These are phyloP conservation scores for Rhinocladiella mackenziei DNA, from an alignment of 2,329 filamentous ascomycete genomes.

Conservation along the genomic window DNA sequence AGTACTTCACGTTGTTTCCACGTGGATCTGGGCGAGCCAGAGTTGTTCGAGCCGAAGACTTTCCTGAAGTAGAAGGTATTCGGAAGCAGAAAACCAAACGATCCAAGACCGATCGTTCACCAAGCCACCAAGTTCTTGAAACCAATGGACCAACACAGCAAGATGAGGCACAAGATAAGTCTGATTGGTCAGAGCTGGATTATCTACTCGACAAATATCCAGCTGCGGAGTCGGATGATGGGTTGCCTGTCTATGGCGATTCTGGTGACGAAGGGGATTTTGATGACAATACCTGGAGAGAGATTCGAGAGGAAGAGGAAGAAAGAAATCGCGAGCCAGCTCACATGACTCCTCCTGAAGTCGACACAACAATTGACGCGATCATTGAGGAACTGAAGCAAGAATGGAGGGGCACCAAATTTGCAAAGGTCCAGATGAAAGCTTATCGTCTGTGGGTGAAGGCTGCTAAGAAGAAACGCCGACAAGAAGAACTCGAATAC, in stretches of 20 bases:
- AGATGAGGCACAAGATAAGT: background rate
- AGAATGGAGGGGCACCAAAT: constrained; percentile 57
- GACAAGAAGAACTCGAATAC: constrained; percentile 42
- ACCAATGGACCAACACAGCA: background rate
- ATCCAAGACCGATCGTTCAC: background rate
- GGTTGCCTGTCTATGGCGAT: constrained; percentile 53
- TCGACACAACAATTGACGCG: constrained; percentile 53
- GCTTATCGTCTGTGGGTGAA: constrained; percentile 61
- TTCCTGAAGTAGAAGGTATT: constrained; percentile 11
- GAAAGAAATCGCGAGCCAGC: constrained; percentile 32
- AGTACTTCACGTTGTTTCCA: constrained; percentile 22
- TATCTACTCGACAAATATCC: constrained; percentile 44
- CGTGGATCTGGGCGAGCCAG: constrained; percentile 2
- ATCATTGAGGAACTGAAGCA: constrained; percentile 50
- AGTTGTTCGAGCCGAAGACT: constrained; percentile 17
- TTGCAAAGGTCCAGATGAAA: constrained; percentile 52
- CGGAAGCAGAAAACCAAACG: background rate
- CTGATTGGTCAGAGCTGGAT: constrained; percentile 28
- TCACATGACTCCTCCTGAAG: constrained; percentile 38
- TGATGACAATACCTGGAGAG: constrained; percentile 57
- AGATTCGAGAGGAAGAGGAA: constrained; percentile 57
- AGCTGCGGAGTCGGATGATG: constrained; percentile 37
- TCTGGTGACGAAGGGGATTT: constrained; percentile 51
- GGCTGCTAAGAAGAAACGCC: constrained; percentile 45
- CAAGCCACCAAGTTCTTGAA: background rate